phyloP scores from a whole-genome alignment of 2,329 filamentous ascomycete species.

The Cercospora citrullina region DNA sequence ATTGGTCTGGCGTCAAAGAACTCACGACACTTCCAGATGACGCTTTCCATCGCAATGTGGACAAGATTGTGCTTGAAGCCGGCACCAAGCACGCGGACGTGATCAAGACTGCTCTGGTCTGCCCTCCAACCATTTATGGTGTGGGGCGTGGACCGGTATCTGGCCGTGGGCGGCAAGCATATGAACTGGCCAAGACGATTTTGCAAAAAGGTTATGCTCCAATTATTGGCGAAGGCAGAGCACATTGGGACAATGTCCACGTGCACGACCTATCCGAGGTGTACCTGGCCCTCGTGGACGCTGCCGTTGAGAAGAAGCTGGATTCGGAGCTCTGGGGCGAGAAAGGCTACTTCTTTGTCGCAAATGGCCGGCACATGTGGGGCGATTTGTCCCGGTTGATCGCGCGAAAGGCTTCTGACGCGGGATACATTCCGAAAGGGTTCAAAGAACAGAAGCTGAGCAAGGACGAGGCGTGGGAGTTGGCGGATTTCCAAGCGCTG shows the following conservation, averaged over 20 bases:
- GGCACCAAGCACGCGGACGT: conserved; percentile 47
- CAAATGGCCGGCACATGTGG: conserved; percentile 65
- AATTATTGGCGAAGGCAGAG: conserved; percentile 58
- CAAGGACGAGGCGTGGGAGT: conserved; percentile 49
- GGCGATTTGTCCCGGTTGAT: conserved; percentile 31
- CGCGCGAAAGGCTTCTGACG: conserved; percentile 28
- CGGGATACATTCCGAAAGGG: conserved; percentile 52
- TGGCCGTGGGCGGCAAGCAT: conserved; percentile 58
- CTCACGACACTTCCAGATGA: conserved; percentile 55
- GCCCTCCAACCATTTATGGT: conserved; percentile 56
- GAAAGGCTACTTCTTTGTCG: conserved; percentile 66
- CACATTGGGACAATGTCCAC: conserved; percentile 59
- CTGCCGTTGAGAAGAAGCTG: conserved; percentile 35
- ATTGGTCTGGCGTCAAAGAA: conserved; percentile 59
- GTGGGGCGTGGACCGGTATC: conserved; percentile 56
- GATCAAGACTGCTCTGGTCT: conserved; percentile 65
- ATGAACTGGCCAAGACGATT: conserved; percentile 54
- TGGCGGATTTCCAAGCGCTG: conserved; percentile 51
- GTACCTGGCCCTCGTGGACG: conserved; percentile 53
- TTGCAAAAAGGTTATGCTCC: conserved; percentile 57
- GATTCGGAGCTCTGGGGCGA: conserved; percentile 56
- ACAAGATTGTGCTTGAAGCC: conserved; percentile 63
- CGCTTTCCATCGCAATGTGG: conserved; percentile 66
- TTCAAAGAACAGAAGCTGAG: conserved; percentile 58
- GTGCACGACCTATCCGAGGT: conserved; percentile 60